Evolutionary conservation across 257 asterid species (phyloP), one percentile per base, ranked within the genome.

Genomic region (Rhazya stricta): DNA sequence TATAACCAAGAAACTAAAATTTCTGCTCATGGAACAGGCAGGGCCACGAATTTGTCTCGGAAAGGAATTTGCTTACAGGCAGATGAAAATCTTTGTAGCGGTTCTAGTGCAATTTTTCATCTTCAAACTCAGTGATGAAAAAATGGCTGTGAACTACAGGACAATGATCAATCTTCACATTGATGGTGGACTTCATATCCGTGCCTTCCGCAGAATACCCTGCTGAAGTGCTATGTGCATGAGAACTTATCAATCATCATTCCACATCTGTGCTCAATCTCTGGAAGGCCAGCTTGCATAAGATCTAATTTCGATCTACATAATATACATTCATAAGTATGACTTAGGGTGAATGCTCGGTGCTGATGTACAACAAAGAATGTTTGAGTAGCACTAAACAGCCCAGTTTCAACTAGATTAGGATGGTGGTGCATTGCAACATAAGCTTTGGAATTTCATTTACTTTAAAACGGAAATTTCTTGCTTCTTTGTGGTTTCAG

Each of bases 11-110:
- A 39, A 62, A 37, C 48, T 51, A 16, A 51, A 23, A 34, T 53
- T 37, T 32, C 19, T 74, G 68, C 37, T 50, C 10, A 51, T 48
- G 2, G 36, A 61, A 73, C 84, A 87, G 95, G 92, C 91, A 23
- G 95, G 85, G 8, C 95, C 88, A 0, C 62, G 89, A 30, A 83
- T 83, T 41, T 87, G 89, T 81, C 74, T 87, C 66, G 95, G 94
- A 12, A 87, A 81, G 81, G 91, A 89, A 39, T 89, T 87, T 84
- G 94, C 91, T 43, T 85, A 87, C 60, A 73, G 87, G 80, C 95
- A 89, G 73, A 89, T 89, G 95, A 87, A 86, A 88, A 85, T 83
- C 70, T 80, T 84, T 65, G 76, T 86, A 60, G 86, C 91, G 19
- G 85, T 86, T 67, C 39, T 88, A 30, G 36, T 86, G 69, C 48